Evolutionary conservation across 345 rosid species (phyloP).

Genomic region (thale cress (Arabidopsis thaliana)): DNA sequence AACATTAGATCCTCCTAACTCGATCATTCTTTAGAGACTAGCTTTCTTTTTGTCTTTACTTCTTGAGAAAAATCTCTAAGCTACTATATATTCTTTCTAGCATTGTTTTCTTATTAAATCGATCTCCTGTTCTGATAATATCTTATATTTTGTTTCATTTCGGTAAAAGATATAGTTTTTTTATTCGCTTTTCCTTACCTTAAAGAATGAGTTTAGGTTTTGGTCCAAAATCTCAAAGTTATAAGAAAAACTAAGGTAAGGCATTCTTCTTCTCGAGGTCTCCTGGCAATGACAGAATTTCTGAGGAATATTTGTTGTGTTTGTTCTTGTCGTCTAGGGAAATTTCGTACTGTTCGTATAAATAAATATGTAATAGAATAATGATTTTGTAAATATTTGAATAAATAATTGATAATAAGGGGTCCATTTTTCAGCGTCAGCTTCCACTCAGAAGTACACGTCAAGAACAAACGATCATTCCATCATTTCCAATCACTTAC

Average conservation of each 20-base stretch:
- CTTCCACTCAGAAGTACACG: constrained; percentile 60
- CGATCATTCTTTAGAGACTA: constrained; percentile 9
- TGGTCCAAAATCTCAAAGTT: neutral
- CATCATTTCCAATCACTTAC: constrained; percentile 43
- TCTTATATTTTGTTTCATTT: neutral
- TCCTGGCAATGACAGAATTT: constrained; percentile 16
- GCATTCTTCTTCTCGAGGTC: constrained; percentile 23
- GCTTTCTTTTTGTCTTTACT: neutral
- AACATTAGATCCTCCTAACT: constrained; percentile 25
- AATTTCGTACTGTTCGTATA: constrained; percentile 30
- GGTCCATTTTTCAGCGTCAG: constrained; percentile 50
- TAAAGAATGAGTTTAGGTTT: neutral
- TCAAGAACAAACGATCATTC: constrained; percentile 53
- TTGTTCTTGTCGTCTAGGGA: constrained; percentile 35
- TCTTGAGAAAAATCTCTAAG: constrained; percentile 9
- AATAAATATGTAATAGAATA: constrained; percentile 29
- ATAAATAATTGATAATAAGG: constrained; percentile 22
- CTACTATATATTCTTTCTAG: constrained; percentile 8
- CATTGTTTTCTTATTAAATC: neutral
- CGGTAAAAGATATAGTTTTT: neutral
- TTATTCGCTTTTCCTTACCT: neutral
- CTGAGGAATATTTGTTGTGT: constrained; percentile 40
- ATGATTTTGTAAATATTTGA: constrained; percentile 35
- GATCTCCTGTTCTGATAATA: too few species aligned
- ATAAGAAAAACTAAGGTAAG: neutral